Conservation (phyloP, 495 filamentous ascomycete genomes). For the Platismatia glauca region DNA sequence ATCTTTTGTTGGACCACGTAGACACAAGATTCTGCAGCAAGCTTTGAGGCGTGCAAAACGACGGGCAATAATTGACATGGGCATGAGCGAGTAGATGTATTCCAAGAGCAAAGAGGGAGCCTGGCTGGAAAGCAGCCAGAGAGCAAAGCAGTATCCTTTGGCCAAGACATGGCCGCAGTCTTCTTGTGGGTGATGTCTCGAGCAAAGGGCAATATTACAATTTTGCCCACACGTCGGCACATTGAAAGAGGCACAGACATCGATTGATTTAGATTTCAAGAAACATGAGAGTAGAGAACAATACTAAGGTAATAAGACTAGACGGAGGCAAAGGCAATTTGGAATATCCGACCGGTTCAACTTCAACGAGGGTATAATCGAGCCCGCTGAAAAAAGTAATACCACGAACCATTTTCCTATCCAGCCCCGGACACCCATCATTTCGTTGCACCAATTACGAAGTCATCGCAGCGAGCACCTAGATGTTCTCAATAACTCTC, state of each 20-base stretch:
- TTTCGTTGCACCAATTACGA: not conserved
- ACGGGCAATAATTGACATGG: not conserved
- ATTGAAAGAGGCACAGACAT: not conserved
- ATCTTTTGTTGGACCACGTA: not conserved
- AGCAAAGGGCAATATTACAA: not conserved
- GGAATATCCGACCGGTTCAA: conserved; percentile 15
- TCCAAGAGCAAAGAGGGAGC: not conserved
- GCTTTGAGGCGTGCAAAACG: not conserved
- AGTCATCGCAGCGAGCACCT: conserved; percentile 5
- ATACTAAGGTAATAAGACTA: not conserved
- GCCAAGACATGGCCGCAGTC: not conserved
- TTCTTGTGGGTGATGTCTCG: not conserved
- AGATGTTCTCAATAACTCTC: conserved; percentile 81
- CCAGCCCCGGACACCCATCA: not conserved
- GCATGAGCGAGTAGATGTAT: not conserved
- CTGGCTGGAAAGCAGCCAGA: not conserved
- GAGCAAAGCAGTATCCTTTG: not conserved
- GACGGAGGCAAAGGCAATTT: not conserved
- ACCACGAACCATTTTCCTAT: not conserved
- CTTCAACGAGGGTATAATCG: conserved; percentile 13
- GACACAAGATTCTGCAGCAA: not conserved
- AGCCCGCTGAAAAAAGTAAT: not conserved
- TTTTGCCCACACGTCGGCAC: not conserved
- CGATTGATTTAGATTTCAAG: not conserved
- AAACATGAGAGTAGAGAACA: not conserved